Evolutionary conservation across 306 rosid genomes (phyloP), one percentile per base, ranked within the genome.

Genomic region (Betula pendula): DNA sequence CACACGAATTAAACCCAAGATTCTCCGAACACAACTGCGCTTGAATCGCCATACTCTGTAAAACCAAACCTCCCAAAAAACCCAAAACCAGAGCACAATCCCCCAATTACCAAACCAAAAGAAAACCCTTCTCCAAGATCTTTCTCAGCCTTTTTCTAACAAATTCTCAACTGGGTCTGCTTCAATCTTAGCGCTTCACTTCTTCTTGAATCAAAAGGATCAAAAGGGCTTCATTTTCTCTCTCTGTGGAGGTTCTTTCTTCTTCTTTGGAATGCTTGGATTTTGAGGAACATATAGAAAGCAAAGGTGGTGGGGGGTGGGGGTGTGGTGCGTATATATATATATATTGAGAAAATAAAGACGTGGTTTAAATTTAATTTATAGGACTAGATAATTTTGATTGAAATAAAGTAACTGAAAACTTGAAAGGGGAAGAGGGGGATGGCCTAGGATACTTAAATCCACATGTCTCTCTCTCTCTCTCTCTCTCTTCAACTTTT

Each of bases 1-100:
- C 84, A 16, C 55, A 77, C 43, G 86, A 75, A 0, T 89, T 86
- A 60, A 88, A 85, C 55, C 80, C 79, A 17, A 69, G 73, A 71
- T 81, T 84, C 44, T 81, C 87, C 8, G 84, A 17, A 40, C 67
- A 86, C 72, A 89, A 59, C 70, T 86, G 93, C 1, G 96, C 91
- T 56, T 92, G 87, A 69, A 88, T 82, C 1, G 96, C 91, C 97
- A 92, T 89, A 12, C 51, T 50, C 48, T 25, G 35, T 29, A 58
- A 11, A 17, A 70, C 70, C 22, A 15, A 74, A 55, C 17, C 66
- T 22, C 27, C 66, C 38, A 16, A 33, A 2, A 31, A n/a, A 14
- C 42, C 19, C 13, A 35, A 65, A 65, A 43, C 19, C 33, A 33
- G 14, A 63, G 16, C 22, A 63, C 4, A 16, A 33, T 3, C 13